Percentiles rank a stretch among this genome's conserved stretches.
Conservation (phyloP, 108 stramenopile species). For the Epipyxis sp. region DNA sequence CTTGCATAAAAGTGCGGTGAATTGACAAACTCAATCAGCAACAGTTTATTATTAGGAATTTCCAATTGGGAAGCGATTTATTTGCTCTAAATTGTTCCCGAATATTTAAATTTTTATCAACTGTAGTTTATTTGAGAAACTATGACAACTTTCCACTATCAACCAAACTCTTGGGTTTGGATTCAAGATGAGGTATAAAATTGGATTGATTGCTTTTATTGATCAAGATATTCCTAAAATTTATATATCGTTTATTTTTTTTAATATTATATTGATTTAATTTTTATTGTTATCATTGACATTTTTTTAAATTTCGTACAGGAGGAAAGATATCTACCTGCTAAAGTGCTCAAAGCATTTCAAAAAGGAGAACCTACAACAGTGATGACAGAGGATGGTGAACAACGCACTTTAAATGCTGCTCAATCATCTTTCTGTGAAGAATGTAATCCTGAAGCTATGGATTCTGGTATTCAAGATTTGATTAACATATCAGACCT, state of each 20-base stretch:
- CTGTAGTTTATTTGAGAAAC: too few relatives aligned
- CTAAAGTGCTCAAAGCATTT: background rate
- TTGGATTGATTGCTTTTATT: too few relatives aligned
- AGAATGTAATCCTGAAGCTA: conserved; percentile 41
- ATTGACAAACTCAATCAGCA: too few relatives aligned
- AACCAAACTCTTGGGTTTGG: conserved; percentile 28
- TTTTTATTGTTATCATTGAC: background rate
- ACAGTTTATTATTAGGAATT: too few relatives aligned
- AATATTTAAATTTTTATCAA: conserved; percentile 2
- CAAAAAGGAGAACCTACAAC: conserved; percentile 21
- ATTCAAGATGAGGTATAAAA: conserved; percentile 33
- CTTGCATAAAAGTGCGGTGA: too few relatives aligned
- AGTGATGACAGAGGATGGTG: conserved; percentile 23
- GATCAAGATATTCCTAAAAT: background rate
- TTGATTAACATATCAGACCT: conserved; percentile 56
- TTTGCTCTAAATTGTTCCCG: background rate
- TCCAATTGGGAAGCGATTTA: background rate
- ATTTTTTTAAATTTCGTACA: background rate
- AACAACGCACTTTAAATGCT: conserved; percentile 28
- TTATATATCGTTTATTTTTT: too few relatives aligned
- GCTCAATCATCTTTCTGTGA: conserved; percentile 37
- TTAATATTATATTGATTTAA: background rate
- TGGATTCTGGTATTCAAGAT: conserved; percentile 54
- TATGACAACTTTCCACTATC: too few relatives aligned
- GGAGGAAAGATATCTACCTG: conserved; percentile 34